Evolutionary conservation across 2,329 filamentous ascomycete genomes (phyloP).

Genomic region (Monilinia vaccinii-corymbosi): DNA sequence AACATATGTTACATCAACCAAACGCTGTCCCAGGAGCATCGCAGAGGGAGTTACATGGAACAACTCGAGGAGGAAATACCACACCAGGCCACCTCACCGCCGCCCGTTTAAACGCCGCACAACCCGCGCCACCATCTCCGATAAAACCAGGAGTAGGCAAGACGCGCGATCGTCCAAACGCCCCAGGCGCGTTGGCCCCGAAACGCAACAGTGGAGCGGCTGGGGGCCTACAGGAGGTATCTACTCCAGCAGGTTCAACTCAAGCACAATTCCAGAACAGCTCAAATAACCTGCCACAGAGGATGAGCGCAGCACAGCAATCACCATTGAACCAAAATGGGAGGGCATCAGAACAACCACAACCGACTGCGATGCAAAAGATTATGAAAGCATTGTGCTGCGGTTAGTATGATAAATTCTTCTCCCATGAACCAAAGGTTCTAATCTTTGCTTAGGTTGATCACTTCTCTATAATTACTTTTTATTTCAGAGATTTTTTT

Average conservation of each 20-base stretch:
- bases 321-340: slow-evolving; percentile 48
- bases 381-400: slow-evolving; percentile 90
- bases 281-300: slow-evolving; percentile 71
- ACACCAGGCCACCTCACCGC: slow-evolving; percentile 49
- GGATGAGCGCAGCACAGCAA: slow-evolving; percentile 44
- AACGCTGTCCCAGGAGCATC: slow-evolving; percentile 59
- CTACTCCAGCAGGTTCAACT: slow-evolving; percentile 81
- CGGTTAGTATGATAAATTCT: slow-evolving; percentile 44
- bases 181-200: slow-evolving; percentile 54
- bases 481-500: slow-evolving; percentile 1
- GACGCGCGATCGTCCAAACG: slow-evolving; percentile 66
- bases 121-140: slow-evolving; percentile 80
- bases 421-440: slow-evolving; percentile 2
- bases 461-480: slow-evolving; percentile 11
- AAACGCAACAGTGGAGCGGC: slow-evolving; percentile 67
- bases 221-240: slow-evolving; percentile 65
- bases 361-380: slow-evolving; percentile 81
- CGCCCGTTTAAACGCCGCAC: slow-evolving; percentile 88
- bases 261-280: slow-evolving; percentile 97
- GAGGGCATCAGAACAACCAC: slow-evolving; percentile 51
- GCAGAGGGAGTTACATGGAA: slow-evolving; percentile 73
- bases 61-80: slow-evolving; percentile 41
- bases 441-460: slow-evolving; percentile 26
- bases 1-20: slow-evolving; percentile 64
- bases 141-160: slow-evolving; percentile 70